Base-by-base conservation (phyloP, 108 stramenopile species). In the Fragilaria radians region DNA sequence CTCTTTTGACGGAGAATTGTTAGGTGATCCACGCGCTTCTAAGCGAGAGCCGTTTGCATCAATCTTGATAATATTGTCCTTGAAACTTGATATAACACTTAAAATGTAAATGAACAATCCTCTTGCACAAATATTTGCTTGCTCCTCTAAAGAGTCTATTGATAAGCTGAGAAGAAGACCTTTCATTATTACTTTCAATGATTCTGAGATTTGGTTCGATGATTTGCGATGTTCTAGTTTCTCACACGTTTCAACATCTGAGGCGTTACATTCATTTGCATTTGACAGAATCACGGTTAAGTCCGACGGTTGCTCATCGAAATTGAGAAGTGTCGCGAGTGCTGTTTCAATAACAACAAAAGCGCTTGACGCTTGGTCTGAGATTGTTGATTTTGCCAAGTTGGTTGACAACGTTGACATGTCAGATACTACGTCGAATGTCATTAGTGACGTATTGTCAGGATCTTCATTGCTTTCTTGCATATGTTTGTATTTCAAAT, bases 21-120 rank as follows among this genome's bases (percentile, higher is more conserved):
- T 42, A 7, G 36, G 46, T 7, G 14, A 7, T 14, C 36, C 36
- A 11, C 14, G 7, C 11, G 7, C 7, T 21, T 19, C 7, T 51
- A 51, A 46, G 19, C 21, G 46, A 31, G 74, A 71, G 11, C 85
- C 86, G 68, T 83, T 81, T 31, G 78, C 71, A 69, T 87, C 86
- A 24, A 87, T 71, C 46, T 77, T 59, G 19, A 67, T 50, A 18
- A 83, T 71, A 51, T 59, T 30, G 18, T 48, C 36, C 47, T 74
- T 57, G n/a, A 71, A 56, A 28, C 75, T 84, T 26, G 31, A 19
- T 28, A 83, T 65, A 9, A 78, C 42, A 47, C 67, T 48, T 48
- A 79, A 72, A 25, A 77, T 57, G 33, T 79, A 59, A 22, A 72
- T 53, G 14, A 75, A 60, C 26, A 87, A 67, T 26, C 86, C 86